A percentile compares a stretch with the other conserved stretches of the same genome.
phyloP scores from a whole-genome alignment of 306 rosid genomes.

The Casuarina cunninghamiana region DNA sequence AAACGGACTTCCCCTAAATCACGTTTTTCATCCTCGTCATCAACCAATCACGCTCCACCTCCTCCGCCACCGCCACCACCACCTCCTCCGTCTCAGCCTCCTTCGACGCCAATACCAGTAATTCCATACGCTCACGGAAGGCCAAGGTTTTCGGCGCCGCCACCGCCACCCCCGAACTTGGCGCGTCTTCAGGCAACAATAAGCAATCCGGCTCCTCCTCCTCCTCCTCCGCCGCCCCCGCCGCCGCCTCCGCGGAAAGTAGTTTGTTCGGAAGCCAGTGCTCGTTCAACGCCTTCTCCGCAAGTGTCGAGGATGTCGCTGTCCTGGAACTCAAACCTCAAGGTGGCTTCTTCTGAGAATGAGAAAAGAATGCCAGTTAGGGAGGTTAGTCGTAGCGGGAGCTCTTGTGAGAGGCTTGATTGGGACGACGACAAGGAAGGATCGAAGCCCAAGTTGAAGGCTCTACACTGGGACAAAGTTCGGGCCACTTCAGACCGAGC shows the following conservation, averaged over 20 bases:
- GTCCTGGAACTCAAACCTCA: slow-evolving; percentile 34
- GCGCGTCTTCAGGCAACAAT: slow-evolving; percentile 58
- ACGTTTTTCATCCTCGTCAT: slow-evolving; percentile 44
- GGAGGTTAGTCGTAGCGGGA: slow-evolving; percentile 24
- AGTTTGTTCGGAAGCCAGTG: slow-evolving; percentile 30
- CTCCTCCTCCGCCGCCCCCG: slow-evolving; percentile 30
- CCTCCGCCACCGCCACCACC: slow-evolving; percentile 35
- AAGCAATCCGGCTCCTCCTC: slow-evolving; percentile 29
- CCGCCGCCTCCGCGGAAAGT: slow-evolving; percentile 35
- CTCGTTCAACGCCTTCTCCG: slow-evolving; percentile 27
- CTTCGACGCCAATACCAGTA: neutral
- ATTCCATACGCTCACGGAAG: slow-evolving; percentile 33
- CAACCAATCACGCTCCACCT: slow-evolving; percentile 44
- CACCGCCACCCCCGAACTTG: slow-evolving; percentile 62
- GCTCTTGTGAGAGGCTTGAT: slow-evolving; percentile 56
- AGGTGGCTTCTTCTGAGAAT: slow-evolving; percentile 28
- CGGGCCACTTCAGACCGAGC: slow-evolving; percentile 94
- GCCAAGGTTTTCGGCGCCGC: slow-evolving; percentile 73
- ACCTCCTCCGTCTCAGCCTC: slow-evolving; percentile 14
- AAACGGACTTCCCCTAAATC: slow-evolving; percentile 83
- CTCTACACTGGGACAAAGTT: slow-evolving; percentile 98
- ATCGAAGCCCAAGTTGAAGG: slow-evolving; percentile 77
- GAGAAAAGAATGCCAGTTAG: slow-evolving; percentile 34
- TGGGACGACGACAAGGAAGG: slow-evolving; percentile 60
- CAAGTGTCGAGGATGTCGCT: slow-evolving; percentile 34